phyloP scores from a whole-genome alignment of 2,329 filamentous ascomycete species.

The Exophiala viscosa region DNA sequence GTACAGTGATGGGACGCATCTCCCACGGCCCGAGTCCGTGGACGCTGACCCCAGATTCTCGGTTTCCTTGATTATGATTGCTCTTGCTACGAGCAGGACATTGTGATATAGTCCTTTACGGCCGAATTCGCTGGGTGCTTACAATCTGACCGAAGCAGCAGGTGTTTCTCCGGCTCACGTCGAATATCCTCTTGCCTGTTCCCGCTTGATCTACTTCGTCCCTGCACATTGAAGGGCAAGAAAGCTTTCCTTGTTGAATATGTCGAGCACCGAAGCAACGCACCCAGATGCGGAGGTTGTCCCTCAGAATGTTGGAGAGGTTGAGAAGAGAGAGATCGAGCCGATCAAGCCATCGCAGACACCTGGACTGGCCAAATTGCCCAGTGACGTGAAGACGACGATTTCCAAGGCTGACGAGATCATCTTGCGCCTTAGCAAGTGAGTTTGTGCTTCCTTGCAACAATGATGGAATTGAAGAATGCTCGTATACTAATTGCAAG shows the following conservation, averaged over 20 bases:
- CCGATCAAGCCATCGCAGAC: slow-evolving; percentile 15
- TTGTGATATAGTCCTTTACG: no score
- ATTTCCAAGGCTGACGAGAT: slow-evolving; percentile 21
- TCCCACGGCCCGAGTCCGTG: no score
- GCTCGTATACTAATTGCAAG: not conserved
- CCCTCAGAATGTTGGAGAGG: slow-evolving; percentile 15
- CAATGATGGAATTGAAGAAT: no score
- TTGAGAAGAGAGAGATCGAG: slow-evolving; percentile 10
- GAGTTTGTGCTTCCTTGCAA: not conserved
- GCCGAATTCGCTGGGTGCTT: no score
- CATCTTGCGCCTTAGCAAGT: slow-evolving; percentile 24
- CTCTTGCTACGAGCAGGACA: no score
- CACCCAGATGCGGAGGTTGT: slow-evolving; percentile 21
- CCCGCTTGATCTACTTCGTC: not conserved
- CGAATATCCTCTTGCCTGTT: not conserved
- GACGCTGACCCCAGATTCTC: no score
- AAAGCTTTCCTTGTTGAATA: not conserved
- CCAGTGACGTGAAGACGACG: slow-evolving; percentile 17
- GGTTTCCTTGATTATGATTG: no score
- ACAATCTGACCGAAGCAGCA: no score
- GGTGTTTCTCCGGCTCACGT: no score
- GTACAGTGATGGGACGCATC: no score
- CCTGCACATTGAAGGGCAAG: not conserved
- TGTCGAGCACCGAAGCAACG: slow-evolving; percentile 19
- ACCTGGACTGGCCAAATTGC: slow-evolving; percentile 18